Percentiles rank a stretch among this genome's conserved stretches.
Conservation (phyloP, 306 rosid species). For the Sindora glabra region DNA sequence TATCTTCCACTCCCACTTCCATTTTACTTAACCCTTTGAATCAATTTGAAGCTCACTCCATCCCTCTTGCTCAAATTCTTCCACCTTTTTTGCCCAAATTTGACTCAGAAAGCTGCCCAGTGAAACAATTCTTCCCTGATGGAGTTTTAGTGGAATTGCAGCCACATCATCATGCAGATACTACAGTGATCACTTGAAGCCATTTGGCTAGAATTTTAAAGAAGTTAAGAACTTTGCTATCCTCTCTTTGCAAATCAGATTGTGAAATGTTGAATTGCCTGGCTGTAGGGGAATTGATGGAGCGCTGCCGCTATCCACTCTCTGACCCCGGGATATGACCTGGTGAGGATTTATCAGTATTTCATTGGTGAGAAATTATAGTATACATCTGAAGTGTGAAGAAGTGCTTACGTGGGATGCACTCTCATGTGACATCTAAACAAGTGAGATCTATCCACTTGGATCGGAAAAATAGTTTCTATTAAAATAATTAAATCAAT, state of each 20-base stretch:
- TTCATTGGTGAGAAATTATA: slow-evolving; percentile 49
- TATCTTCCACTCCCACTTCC: too few species aligned
- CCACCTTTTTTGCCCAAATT: slow-evolving; percentile 56
- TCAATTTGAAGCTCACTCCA: slow-evolving; percentile 44
- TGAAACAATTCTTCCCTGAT: slow-evolving; percentile 63
- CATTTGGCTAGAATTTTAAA: slow-evolving; percentile 37
- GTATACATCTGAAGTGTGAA: too few species aligned
- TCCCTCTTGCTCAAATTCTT: slow-evolving; percentile 58
- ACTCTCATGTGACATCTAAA: too few species aligned
- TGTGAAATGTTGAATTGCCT: slow-evolving; percentile 58
- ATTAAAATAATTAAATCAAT: too few species aligned
- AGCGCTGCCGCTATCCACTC: slow-evolving; percentile 79
- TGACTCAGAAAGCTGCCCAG: slow-evolving; percentile 34
- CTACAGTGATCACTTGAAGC: slow-evolving; percentile 70
- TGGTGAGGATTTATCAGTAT: slow-evolving; percentile 60
- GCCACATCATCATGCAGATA: slow-evolving; percentile 58
- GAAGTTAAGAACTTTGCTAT: slow-evolving; percentile 45
- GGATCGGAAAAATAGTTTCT: too few species aligned
- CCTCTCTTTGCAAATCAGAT: slow-evolving; percentile 61
- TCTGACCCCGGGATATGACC: slow-evolving; percentile 72
- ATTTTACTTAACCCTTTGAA: slow-evolving; percentile 58
- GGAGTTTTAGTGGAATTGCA: slow-evolving; percentile 65
- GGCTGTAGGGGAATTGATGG: slow-evolving; percentile 54
- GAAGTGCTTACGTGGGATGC: too few species aligned
- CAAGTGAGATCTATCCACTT: too few species aligned